These are phyloP conservation scores for Leccinum sublutescens DNA, from an alignment of 768 basidiomycete species.

Conservation along the genomic window DNA sequence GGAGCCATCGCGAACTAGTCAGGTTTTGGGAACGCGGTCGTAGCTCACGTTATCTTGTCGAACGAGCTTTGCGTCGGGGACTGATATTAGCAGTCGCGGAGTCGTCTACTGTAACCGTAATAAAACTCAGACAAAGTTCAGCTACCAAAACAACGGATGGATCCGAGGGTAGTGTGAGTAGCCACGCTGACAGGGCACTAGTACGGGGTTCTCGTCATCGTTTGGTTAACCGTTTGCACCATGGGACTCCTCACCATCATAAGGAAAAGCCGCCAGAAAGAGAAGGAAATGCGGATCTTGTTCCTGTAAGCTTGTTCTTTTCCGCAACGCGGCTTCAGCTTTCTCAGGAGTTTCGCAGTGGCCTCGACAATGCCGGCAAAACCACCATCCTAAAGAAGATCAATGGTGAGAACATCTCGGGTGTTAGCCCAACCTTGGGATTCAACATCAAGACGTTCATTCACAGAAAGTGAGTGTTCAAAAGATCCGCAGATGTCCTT, in stretches of 20 bases:
- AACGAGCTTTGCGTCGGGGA: conserved; percentile 9
- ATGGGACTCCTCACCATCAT: conserved; percentile 98
- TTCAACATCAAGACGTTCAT: conserved; percentile 99
- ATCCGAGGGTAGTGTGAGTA: neutral
- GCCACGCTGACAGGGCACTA: neutral
- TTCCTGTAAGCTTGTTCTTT: conserved; percentile 64
- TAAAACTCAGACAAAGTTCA: neutral
- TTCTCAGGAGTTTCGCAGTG: conserved; percentile 49
- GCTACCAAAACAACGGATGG: neutral
- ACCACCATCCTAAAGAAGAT: conserved; percentile 97
- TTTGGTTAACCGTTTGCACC: neutral
- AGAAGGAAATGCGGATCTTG: conserved; percentile 93
- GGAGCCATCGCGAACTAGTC: conserved; percentile 40
- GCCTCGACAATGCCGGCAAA: conserved; percentile 98
- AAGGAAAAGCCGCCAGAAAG: conserved; percentile 91
- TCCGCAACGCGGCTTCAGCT: conserved; percentile 3
- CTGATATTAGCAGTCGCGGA: conserved; percentile 5
- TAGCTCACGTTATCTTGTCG: conserved; percentile 18
- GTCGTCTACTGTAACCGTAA: neutral
- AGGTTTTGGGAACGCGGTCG: neutral
- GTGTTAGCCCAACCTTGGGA: conserved; percentile 90
- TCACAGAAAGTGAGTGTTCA: conserved; percentile 71
- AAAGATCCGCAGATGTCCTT: conserved; percentile 17
- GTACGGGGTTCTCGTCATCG: neutral
- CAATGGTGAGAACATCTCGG: conserved; percentile 86